phyloP scores from a whole-genome alignment of 495 filamentous ascomycete genomes.

The Bathelium albidoporum region DNA sequence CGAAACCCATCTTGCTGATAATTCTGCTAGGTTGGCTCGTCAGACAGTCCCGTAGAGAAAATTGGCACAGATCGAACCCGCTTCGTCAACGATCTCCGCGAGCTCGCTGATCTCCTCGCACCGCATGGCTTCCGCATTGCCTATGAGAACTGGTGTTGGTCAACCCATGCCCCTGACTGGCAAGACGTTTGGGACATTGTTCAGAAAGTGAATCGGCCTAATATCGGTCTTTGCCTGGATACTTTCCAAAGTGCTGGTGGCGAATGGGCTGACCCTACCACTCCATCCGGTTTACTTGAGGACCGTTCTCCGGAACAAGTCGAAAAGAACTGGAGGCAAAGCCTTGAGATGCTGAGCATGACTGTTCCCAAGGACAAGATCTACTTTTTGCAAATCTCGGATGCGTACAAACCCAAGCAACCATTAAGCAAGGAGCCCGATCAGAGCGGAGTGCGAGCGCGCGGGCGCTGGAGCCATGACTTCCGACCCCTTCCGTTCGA shows the following conservation, averaged over 20 bases:
- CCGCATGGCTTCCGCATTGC: slow-evolving; percentile 48
- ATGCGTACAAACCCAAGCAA: slow-evolving; percentile 55
- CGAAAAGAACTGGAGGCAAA: slow-evolving; percentile 39
- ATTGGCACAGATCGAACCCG: slow-evolving; percentile 39
- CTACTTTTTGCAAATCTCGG: slow-evolving; percentile 64
- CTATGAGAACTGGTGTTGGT: slow-evolving; percentile 85
- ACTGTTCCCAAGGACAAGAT: slow-evolving; percentile 62
- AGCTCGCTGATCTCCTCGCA: slow-evolving; percentile 55
- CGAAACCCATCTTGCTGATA: background rate
- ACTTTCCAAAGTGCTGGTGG: slow-evolving; percentile 70
- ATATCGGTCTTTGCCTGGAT: slow-evolving; percentile 70
- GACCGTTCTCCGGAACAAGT: slow-evolving; percentile 34
- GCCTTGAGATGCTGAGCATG: slow-evolving; percentile 42
- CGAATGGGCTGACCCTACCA: slow-evolving; percentile 70
- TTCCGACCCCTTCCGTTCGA: slow-evolving; percentile 60
- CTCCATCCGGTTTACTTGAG: slow-evolving; percentile 49
- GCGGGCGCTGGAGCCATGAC: slow-evolving; percentile 62
- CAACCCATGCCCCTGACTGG: slow-evolving; percentile 60
- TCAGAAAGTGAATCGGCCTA: slow-evolving; percentile 46
- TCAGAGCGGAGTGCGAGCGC: slow-evolving; percentile 43
- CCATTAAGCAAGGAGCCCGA: slow-evolving; percentile 41
- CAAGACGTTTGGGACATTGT: slow-evolving; percentile 58
- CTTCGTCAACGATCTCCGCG: slow-evolving; percentile 51
- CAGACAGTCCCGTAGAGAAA: slow-evolving; percentile 44
- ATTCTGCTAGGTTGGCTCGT: slow-evolving; percentile 51